Percentiles rank a stretch among this genome's conserved stretches.
Conservation (phyloP, 768 basidiomycete species). For the Daedaleopsis nitida region DNA sequence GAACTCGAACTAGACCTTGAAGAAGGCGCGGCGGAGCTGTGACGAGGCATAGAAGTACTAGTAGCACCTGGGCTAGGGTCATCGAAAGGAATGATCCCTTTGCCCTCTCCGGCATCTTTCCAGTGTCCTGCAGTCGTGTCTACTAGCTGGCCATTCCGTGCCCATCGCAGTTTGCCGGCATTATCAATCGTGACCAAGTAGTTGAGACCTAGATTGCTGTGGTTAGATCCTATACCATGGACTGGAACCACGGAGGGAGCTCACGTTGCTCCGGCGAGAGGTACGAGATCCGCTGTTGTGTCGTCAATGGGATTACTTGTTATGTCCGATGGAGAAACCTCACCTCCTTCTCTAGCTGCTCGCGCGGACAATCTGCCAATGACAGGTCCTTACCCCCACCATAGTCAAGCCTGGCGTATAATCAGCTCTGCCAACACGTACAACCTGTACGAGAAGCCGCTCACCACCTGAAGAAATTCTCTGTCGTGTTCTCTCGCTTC, state of each 20-base stretch:
- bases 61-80: slow-evolving; percentile 20
- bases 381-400: slow-evolving; percentile 59
- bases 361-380: slow-evolving; percentile 59
- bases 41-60: slow-evolving; percentile 7
- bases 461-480: slow-evolving; percentile 70
- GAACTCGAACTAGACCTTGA: slow-evolving; percentile 19
- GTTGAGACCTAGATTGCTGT: slow-evolving; percentile 50
- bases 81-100: slow-evolving; percentile 49
- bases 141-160: slow-evolving; percentile 55
- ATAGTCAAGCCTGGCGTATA: slow-evolving; percentile 53
- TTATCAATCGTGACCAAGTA: slow-evolving; percentile 61
- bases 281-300: slow-evolving; percentile 46
- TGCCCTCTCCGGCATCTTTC: slow-evolving; percentile 61
- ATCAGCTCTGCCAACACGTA: neutral
- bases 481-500: slow-evolving; percentile 57
- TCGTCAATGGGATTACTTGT: neutral
- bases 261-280: slow-evolving; percentile 49
- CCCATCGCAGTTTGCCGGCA: slow-evolving; percentile 59
- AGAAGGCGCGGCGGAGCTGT: slow-evolving; percentile 15
- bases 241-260: slow-evolving; percentile 10
- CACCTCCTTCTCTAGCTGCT: slow-evolving; percentile 62
- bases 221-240: neutral
- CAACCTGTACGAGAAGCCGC: slow-evolving; percentile 1
- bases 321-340: neutral
- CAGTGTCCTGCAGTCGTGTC: slow-evolving; percentile 63